Percentiles rank a stretch among this genome's conserved stretches.
These are phyloP conservation scores for Penium margaritaceum DNA, from an alignment of 139 green algal genomes.

Conservation along the genomic window DNA sequence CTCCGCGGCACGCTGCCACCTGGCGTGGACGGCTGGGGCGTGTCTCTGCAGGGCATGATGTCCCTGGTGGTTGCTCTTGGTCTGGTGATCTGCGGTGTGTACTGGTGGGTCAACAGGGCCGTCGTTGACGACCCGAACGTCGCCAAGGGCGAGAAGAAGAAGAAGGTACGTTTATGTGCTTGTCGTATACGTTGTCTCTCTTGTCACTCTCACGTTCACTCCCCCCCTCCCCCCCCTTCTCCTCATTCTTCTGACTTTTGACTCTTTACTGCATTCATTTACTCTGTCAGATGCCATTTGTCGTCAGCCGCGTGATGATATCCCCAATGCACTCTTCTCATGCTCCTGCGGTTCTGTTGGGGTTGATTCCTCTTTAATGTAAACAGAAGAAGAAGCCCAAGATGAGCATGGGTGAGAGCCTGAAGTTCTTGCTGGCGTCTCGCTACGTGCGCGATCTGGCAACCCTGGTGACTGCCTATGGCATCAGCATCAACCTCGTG, in stretches of 20 bases:
- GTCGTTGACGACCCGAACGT: slow-evolving; percentile 66
- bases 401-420: slow-evolving; percentile 75
- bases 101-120: slow-evolving; percentile 74
- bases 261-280: neutral
- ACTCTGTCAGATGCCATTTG: neutral
- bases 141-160: slow-evolving; percentile 58
- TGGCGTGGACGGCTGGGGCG: slow-evolving; percentile 89
- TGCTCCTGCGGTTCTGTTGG: neutral
- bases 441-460: slow-evolving; percentile 93
- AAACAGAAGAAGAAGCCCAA: slow-evolving; percentile 50
- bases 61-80: slow-evolving; percentile 83
- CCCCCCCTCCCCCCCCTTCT: too few species aligned
- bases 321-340: neutral
- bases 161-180: slow-evolving; percentile 55
- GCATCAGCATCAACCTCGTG: slow-evolving; percentile 98
- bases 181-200: neutral
- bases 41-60: slow-evolving; percentile 93
- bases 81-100: slow-evolving; percentile 70
- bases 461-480: slow-evolving; percentile 88
- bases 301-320: neutral
- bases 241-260: too few species aligned
- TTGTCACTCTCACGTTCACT: too few species aligned
- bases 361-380: neutral
- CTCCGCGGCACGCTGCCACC: slow-evolving; percentile 73
- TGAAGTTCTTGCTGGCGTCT: slow-evolving; percentile 84